phyloP scores from a whole-genome alignment of 805 yeast genomes.

The Brettanomyces bruxellensis region DNA sequence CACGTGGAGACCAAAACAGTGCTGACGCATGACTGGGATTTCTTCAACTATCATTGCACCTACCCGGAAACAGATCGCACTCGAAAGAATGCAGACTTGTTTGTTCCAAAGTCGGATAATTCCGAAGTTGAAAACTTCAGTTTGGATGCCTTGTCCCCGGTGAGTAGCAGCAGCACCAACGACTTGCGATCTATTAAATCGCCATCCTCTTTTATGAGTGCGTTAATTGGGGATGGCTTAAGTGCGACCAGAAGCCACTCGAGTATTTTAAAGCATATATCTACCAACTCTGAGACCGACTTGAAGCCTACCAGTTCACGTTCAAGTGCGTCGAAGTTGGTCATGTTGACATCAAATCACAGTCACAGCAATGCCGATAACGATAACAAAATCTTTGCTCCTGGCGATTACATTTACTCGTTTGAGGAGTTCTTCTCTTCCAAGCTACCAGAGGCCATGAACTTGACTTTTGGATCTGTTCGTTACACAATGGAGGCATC shows the following conservation, averaged over 20 bases:
- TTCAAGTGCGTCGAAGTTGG: background rate
- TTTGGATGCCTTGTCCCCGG: conserved; percentile 26
- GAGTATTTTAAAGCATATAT: background rate
- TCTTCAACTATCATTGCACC: conserved; percentile 39
- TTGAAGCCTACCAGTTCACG: background rate
- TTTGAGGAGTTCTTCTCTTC: conserved; percentile 85
- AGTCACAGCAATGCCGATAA: conserved; percentile 7
- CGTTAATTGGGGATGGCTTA: conserved; percentile 20
- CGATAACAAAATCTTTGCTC: conserved; percentile 41
- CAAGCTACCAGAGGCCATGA: conserved; percentile 70
- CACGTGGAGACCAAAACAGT: conserved; percentile 57
- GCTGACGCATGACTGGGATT: conserved; percentile 85
- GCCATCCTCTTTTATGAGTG: conserved; percentile 20
- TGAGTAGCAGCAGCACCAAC: conserved; percentile 14
- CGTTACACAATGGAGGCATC: conserved; percentile 59
- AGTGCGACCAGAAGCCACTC: conserved; percentile 3
- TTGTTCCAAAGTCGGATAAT: conserved; percentile 21
- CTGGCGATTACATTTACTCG: conserved; percentile 89
- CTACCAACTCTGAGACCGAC: background rate
- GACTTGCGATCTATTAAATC: conserved; percentile 17
- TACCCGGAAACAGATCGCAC: conserved; percentile 19
- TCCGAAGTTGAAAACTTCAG: conserved; percentile 27
- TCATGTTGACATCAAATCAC: background rate
- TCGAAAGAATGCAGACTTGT: conserved; percentile 42
- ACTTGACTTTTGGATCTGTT: conserved; percentile 76